Base-by-base conservation (phyloP, 139 green algal genomes). In the Haematococcus sp. region DNA sequence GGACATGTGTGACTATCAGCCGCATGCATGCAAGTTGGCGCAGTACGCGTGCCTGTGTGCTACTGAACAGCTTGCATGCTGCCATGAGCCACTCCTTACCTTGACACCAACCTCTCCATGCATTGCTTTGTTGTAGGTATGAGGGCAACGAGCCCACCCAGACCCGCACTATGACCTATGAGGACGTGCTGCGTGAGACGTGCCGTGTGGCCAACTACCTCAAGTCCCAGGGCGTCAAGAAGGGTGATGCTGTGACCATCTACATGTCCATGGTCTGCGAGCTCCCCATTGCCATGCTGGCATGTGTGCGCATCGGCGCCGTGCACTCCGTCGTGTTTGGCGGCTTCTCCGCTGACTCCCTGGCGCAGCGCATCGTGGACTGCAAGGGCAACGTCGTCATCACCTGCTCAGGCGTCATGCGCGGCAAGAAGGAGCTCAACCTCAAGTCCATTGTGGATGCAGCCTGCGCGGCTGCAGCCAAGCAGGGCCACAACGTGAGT, bases 241-340 rank as follows among this genome's bases (percentile, higher is more conserved):
- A 88, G 71, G 95, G 95, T 30, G 91, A 97, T 71, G 87, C 86
- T 17, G 95, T 99, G 51, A 92, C 88, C 55, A 92, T 98, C 72
- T 99, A 99, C 87, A 88, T 98, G 84, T 94, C 95, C 65, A 98
- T 98, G 95, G 72, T 91, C 3, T 59, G 67, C 7, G 83, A 91
- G 76, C 78, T 94, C 30, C 87, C 87, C 60, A 83, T 78, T 40
- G 75, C 77, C 27, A 87, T 87, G 82, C 76, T 98, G 56, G 94
- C 94, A 23, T 98, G 94, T 77, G 91, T 86, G 44, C 67, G 87
- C 56, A 88, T 92, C 33, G 87, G 88, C 25, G 88, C 87, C 11
- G 89, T 98, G 65, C 95, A 98, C 82, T 92, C 79, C 2, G 94
- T 99, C 3, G 95, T 99, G 35, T 99, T 99, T 80, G 95, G 75